phyloP scores from a whole-genome alignment of 176 grass and related monocot species.

The Hyparrhenia diplandra region DNA sequence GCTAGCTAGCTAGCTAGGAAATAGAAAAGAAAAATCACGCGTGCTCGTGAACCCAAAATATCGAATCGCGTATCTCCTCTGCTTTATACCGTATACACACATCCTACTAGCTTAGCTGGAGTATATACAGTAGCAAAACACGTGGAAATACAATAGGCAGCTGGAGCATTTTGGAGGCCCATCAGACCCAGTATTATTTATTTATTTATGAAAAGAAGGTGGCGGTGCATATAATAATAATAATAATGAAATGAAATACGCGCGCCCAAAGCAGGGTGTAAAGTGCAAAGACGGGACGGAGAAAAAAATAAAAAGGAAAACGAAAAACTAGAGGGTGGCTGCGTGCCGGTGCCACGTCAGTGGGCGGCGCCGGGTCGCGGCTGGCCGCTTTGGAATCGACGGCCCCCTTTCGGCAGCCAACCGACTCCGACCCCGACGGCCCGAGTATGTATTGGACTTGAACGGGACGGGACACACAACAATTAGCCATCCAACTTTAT shows the following conservation, averaged over 20 bases:
- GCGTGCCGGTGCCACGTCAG: conserved; percentile 13
- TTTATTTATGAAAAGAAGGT: no score
- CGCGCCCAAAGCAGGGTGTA: not conserved
- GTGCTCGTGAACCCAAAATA: no score
- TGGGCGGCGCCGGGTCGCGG: conserved; percentile 17
- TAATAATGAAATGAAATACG: not conserved
- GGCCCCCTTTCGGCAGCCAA: conserved; percentile 41
- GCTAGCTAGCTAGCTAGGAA: no score
- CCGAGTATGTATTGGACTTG: no score
- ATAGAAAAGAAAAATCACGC: no score
- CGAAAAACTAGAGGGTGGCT: not conserved
- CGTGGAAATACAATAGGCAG: not conserved
- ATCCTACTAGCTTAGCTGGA: no score
- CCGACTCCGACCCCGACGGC: not conserved
- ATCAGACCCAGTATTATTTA: no score
- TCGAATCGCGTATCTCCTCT: no score
- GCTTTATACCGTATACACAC: no score
- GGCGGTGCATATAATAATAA: not conserved
- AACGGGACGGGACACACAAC: not conserved
- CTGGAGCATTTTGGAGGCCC: not conserved
- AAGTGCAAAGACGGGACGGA: not conserved
- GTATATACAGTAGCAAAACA: no score
- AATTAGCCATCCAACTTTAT: not conserved
- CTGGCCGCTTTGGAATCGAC: conserved; percentile 14
- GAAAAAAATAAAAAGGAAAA: not conserved